Evolutionary conservation across 129 eudicot genomes (phyloP), one percentile per base, ranked within the genome.

Genomic region (Scalesia atractyloides): DNA sequence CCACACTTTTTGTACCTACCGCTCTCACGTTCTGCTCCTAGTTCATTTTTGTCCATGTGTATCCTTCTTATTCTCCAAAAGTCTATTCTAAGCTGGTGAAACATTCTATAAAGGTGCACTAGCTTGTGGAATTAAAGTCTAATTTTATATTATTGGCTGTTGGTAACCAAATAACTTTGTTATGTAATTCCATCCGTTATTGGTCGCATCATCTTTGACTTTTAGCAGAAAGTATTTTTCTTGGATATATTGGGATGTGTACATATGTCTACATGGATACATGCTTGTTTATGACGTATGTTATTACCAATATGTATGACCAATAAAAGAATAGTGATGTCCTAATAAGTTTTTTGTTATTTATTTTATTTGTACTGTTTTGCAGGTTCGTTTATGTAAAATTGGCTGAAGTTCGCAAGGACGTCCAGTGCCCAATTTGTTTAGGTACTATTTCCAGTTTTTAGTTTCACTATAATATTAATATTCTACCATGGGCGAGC

Each of bases 391-490:
- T 87, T 33, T 17, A 43, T 1, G 92, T 93, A 64, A 82, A 81
- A 50, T 52, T 93, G 82, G 77, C 88, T 39, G 98, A 93, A 37
- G 72, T 93, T 69, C 98, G 96, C 60, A 93, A 93, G 83, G 98
- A 93, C 78, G 96, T 93, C 52, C 96, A 93, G 52, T 93, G 98
- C 79, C 98, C 98, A 58, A 93, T 93, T 72, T 93, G 98, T 84
- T 83, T 93, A 78, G 84, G 84, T 81, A 75, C 51, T 64, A 44
- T 13, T 70, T 61, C 65, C 49, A 15, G 12, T 49, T 64, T 48
- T n/a, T 49, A 20, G 36, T 73, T 67, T 73, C 51, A 58, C 52
- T 48, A 18, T 5, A 24, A 41, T 22, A 37, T n/a, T 13, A n/a
- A 18, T 14, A 52, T 14, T 7, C 26, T 24, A 11, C 6, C 14